phyloP scores from a whole-genome alignment of 306 rosid genomes.

The Myrica gale region DNA sequence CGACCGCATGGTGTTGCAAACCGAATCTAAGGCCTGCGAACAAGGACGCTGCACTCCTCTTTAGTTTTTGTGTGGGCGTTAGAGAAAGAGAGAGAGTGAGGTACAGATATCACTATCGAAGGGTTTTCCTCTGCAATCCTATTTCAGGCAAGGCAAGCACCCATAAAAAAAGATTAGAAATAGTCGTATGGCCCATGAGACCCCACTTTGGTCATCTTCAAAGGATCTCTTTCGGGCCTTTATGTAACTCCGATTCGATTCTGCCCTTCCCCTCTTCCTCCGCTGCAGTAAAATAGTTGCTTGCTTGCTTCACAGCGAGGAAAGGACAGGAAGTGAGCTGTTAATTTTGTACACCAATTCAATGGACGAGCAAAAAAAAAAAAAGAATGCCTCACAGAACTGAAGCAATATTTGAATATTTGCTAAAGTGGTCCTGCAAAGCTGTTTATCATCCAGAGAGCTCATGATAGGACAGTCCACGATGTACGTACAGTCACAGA shows the following conservation, averaged over 20 bases:
- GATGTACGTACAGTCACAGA: slow-evolving; percentile 20
- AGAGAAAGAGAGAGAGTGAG: too few relatives aligned
- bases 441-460: slow-evolving; percentile 36
- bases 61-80: background rate
- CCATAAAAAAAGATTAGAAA: background rate
- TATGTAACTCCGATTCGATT: too few relatives aligned
- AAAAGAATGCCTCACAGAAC: too few relatives aligned
- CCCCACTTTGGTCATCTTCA: slow-evolving; percentile 12
- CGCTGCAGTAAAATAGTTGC: too few relatives aligned
- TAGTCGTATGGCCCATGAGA: slow-evolving; percentile 28
- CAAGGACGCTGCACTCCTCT: slow-evolving; percentile 2
- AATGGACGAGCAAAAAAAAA: too few relatives aligned
- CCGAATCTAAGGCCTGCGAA: slow-evolving; percentile 14
- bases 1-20: slow-evolving; percentile 21
- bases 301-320: too few relatives aligned
- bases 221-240: background rate
- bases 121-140: slow-evolving; percentile 6
- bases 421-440: slow-evolving; percentile 35
- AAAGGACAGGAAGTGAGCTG: too few relatives aligned
- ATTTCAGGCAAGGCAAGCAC: background rate
- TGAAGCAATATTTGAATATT: background rate
- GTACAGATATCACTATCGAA: slow-evolving; percentile 24
- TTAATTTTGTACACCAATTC: too few relatives aligned
- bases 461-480: slow-evolving; percentile 30
- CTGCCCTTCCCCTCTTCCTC: too few relatives aligned